These are phyloP conservation scores for Schrenkiella parvula DNA, from an alignment of 345 rosid species.

Conservation along the genomic window DNA sequence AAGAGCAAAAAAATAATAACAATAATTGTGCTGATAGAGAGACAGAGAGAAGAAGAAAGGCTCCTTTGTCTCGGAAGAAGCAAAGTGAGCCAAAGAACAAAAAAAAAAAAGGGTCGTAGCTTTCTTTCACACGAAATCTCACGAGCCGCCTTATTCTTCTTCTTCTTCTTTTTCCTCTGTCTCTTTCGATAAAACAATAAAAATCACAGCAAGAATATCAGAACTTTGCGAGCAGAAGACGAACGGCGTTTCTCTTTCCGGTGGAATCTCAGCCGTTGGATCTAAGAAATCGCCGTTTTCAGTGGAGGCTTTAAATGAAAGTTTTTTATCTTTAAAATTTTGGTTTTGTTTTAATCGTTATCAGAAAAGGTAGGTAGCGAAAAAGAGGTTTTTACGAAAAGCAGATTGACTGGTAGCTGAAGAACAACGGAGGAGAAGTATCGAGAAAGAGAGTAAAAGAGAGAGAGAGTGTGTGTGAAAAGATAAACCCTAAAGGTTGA, in stretches of 20 bases:
- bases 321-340: background rate
- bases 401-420: conserved; percentile 39
- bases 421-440: conserved; percentile 24
- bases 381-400: conserved; percentile 21
- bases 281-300: background rate
- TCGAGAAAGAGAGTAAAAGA: background rate
- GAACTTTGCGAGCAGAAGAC: background rate
- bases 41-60: background rate
- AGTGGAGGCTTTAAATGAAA: background rate
- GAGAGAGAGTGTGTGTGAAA: background rate
- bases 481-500: conserved; percentile 27
- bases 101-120: background rate
- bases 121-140: conserved; percentile 30
- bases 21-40: conserved; percentile 8
- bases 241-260: conserved; percentile 16
- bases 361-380: conserved; percentile 31
- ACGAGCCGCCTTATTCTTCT: conserved; percentile 14
- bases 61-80: conserved; percentile 25
- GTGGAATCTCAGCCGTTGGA: conserved; percentile 19
- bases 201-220: background rate
- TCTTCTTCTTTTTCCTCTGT: conserved; percentile 2
- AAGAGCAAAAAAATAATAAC: background rate
- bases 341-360: conserved; percentile 7
- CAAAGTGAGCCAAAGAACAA: background rate
- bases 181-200: background rate